Percentiles rank a stretch among this genome's conserved stretches.
phyloP scores from a whole-genome alignment of 805 yeast species.

The Vanderwaltozyma yarrowii region DNA sequence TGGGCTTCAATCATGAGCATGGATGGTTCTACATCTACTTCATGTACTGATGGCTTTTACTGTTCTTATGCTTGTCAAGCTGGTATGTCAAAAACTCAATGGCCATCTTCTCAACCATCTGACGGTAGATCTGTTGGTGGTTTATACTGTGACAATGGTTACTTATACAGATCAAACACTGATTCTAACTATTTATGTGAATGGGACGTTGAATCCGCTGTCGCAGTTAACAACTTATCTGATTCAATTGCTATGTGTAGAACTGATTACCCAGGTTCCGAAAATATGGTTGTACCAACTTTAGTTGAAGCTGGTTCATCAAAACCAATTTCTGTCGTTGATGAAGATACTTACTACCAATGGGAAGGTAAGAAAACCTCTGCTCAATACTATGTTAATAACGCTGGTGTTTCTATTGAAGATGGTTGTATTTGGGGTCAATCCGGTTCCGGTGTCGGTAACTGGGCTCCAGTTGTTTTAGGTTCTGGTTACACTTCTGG shows the following conservation, averaged over 20 bases:
- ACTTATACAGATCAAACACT: constrained; percentile 71
- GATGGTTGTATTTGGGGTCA: constrained; percentile 96
- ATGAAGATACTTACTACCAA: constrained; percentile 62
- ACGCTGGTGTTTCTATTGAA: constrained; percentile 83
- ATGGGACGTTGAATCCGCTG: constrained; percentile 71
- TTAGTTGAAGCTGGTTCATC: constrained; percentile 57
- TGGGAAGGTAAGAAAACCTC: constrained; percentile 82
- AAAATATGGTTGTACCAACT: constrained; percentile 96
- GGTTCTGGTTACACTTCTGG: constrained; percentile 81
- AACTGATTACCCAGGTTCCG: constrained; percentile 99
- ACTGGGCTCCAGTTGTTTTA: constrained; percentile 95
- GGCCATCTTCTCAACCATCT: constrained; percentile 84
- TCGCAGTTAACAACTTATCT: constrained; percentile 52
- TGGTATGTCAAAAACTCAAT: constrained; percentile 98
- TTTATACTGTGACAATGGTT: constrained; percentile 72
- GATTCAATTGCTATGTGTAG: constrained; percentile 83
- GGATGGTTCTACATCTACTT: constrained; percentile 45
- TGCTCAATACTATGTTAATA: constrained; percentile 93
- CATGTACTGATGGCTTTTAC: constrained; percentile 82
- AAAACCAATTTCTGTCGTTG: constrained; percentile 67
- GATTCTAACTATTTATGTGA: constrained; percentile 64
- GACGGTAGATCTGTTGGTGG: constrained; percentile 94
- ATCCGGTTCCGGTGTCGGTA: constrained; percentile 71
- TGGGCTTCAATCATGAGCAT: constrained; percentile 33
- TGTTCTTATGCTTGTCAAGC: constrained; percentile 98